phyloP scores from a whole-genome alignment of 768 basidiomycete species.

The Leucosporidium yakuticum region DNA sequence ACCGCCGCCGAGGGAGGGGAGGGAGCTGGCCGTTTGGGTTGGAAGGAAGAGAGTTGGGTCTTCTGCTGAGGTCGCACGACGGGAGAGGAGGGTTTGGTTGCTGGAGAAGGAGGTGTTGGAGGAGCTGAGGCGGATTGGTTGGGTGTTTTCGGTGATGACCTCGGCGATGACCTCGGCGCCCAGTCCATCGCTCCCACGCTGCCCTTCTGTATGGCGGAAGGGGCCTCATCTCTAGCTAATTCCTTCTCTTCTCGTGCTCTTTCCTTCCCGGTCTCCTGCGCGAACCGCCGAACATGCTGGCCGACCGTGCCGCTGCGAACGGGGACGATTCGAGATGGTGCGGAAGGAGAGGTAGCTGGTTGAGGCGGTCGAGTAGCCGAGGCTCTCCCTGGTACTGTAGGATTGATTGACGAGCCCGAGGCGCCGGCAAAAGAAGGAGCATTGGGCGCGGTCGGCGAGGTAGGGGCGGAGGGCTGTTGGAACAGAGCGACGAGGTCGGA shows the following conservation, averaged over 20 bases:
- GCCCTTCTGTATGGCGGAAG: background rate
- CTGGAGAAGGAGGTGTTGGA: background rate
- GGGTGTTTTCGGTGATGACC: background rate
- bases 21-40: background rate
- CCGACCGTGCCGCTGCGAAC: no score
- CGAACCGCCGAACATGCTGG: background rate
- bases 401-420: background rate
- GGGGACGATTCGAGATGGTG: no score
- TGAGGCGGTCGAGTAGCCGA: no score
- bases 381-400: background rate
- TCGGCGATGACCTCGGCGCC: background rate
- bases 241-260: background rate
- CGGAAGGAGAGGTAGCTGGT: no score
- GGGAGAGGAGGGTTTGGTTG: background rate
- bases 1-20: background rate
- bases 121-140: background rate
- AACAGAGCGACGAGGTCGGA: constrained; percentile 4
- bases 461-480: background rate
- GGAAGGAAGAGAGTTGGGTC: background rate
- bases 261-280: background rate
- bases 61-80: background rate
- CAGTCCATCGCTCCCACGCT: constrained; percentile 1
- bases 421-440: background rate
- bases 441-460: background rate
- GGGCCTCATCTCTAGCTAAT: no score